Evolutionary conservation across 1,139 yeast genomes (phyloP).

Genomic region (Pichia sp.): DNA sequence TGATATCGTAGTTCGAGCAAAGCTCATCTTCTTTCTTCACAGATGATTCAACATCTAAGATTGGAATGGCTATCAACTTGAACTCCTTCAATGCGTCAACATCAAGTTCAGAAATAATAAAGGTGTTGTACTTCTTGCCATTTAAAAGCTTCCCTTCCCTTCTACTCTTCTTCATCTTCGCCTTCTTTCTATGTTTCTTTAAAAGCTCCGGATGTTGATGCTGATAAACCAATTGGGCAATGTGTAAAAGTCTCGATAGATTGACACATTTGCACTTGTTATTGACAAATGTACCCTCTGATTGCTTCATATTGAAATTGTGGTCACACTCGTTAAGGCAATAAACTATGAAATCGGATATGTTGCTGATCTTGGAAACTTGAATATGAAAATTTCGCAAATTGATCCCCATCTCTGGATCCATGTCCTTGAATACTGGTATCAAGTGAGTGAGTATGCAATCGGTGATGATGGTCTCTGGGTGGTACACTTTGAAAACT

Average conservation of each 20-base stretch:
- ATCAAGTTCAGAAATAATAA: slow-evolving; percentile 21
- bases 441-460: slow-evolving; percentile 37
- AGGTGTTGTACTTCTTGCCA: slow-evolving; percentile 24
- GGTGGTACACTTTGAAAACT: slow-evolving; percentile 14
- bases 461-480: slow-evolving; percentile 34
- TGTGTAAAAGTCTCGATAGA: slow-evolving; percentile 42
- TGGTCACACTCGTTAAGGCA: slow-evolving; percentile 34
- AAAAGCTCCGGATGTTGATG: slow-evolving; percentile 26
- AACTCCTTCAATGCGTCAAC: slow-evolving; percentile 12
- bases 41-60: slow-evolving; percentile 17
- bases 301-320: slow-evolving; percentile 6
- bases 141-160: slow-evolving; percentile 1
- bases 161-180: too few species aligned
- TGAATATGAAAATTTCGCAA: slow-evolving; percentile 74
- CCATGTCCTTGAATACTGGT: slow-evolving; percentile 50
- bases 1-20: slow-evolving; percentile 26
- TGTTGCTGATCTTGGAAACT: slow-evolving; percentile 58
- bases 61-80: slow-evolving; percentile 24
- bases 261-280: slow-evolving; percentile 32
- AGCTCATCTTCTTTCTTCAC: slow-evolving; percentile 21
- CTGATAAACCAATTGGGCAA: slow-evolving; percentile 43
- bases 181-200: not conserved
- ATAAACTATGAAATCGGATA: slow-evolving; percentile 67
- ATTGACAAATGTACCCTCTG: slow-evolving; percentile 4
- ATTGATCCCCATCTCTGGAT: slow-evolving; percentile 63